Conservation (phyloP, 2,329 filamentous ascomycete genomes). For the Thielaviopsis punctulata region DNA sequence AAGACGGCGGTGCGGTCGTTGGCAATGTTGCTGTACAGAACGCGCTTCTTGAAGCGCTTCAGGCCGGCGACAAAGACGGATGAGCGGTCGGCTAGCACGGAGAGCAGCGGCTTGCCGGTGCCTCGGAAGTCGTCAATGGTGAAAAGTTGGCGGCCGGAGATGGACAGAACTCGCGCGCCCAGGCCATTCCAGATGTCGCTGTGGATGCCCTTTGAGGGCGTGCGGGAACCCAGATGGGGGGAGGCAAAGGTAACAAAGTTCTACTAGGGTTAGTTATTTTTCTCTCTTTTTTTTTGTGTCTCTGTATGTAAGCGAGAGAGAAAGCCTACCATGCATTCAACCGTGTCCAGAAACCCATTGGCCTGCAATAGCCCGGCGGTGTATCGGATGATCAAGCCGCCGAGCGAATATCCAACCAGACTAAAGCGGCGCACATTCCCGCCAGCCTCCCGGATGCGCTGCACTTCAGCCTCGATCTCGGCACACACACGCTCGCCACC, state of each 20-base stretch:
- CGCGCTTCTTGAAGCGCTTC: constrained; percentile 55
- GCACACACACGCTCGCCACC: constrained; percentile 49
- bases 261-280: constrained; percentile 21
- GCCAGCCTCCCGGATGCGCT: constrained; percentile 39
- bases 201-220: constrained; percentile 47
- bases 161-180: constrained; percentile 63
- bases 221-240: constrained; percentile 62
- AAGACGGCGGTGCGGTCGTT: constrained; percentile 72
- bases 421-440: constrained; percentile 66
- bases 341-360: constrained; percentile 59
- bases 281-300: background rate
- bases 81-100: constrained; percentile 63
- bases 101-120: constrained; percentile 63
- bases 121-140: constrained; percentile 71
- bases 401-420: constrained; percentile 76
- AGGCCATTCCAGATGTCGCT: constrained; percentile 67
- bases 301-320: background rate
- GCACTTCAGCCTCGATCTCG: constrained; percentile 49
- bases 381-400: constrained; percentile 74
- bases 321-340: constrained; percentile 53
- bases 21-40: constrained; percentile 69
- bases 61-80: constrained; percentile 76
- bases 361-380: constrained; percentile 69
- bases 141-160: constrained; percentile 70
- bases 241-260: constrained; percentile 91